phyloP scores from a whole-genome alignment of 1,284 basidiomycete species.

The Tilletia setariae region DNA sequence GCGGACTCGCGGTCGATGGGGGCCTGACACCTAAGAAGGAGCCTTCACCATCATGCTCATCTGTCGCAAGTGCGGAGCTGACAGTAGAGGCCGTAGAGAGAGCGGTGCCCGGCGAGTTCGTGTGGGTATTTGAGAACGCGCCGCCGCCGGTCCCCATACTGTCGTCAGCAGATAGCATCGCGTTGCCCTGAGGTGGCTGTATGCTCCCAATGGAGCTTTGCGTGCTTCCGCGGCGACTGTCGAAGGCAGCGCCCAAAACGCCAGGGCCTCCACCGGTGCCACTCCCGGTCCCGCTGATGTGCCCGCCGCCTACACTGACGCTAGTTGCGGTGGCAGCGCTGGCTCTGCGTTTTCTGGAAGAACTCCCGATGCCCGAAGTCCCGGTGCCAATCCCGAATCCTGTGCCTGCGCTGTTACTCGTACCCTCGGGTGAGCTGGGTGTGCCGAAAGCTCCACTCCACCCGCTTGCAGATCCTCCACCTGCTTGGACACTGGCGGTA shows the following conservation, averaged over 20 bases:
- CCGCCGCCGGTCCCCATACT: background rate
- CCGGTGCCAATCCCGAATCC: background rate
- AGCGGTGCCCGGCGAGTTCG: background rate
- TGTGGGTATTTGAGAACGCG: background rate
- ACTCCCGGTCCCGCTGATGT: background rate
- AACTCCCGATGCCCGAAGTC: background rate
- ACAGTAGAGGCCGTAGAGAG: background rate
- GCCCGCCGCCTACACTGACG: background rate
- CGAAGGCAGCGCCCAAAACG: background rate
- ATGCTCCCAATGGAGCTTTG: slow-evolving; percentile 10
- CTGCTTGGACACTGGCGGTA: background rate
- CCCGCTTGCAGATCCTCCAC: background rate
- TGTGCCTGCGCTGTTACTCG: background rate
- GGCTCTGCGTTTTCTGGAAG: background rate
- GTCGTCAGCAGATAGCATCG: background rate
- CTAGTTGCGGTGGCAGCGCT: background rate
- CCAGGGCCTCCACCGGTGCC: background rate
- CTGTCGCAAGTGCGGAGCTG: background rate
- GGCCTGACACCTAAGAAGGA: background rate
- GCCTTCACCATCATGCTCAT: background rate
- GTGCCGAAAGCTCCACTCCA: background rate
- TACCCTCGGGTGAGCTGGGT: background rate
- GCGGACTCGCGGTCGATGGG: background rate
- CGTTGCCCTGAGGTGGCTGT: background rate
- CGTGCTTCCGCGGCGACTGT: slow-evolving; percentile 4